Evolutionary conservation across 2,329 filamentous ascomycete genomes (phyloP).

Genomic region (Sarocladium brachiariae): DNA sequence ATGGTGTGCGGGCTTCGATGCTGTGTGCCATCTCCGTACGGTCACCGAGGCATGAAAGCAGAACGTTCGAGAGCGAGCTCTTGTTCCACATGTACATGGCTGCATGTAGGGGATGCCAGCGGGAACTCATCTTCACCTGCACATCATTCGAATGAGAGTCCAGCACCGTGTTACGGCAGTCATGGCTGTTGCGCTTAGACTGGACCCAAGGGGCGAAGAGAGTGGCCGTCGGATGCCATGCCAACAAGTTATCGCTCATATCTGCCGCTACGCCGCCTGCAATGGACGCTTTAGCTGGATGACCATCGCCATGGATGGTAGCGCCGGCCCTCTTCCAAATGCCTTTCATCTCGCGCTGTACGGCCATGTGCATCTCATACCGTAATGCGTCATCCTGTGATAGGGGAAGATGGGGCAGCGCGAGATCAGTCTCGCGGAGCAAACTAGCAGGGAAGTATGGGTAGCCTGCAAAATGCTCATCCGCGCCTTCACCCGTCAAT

Average conservation of each 20-base stretch:
- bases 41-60: conserved; percentile 26
- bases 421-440: conserved; percentile 39
- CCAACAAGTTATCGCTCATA: background rate
- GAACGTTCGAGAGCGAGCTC: conserved; percentile 18
- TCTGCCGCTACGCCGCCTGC: background rate
- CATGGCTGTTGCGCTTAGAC: background rate
- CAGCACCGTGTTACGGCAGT: conserved; percentile 2
- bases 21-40: conserved; percentile 30
- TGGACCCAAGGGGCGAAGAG: background rate
- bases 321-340: background rate
- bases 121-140: conserved; percentile 16
- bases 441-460: conserved; percentile 37
- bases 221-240: background rate
- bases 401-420: conserved; percentile 23
- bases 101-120: conserved; percentile 24
- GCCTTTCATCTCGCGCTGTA: background rate
- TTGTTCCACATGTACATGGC: conserved; percentile 21
- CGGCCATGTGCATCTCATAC: background rate
- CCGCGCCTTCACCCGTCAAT: conserved; percentile 44
- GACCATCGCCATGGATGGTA: no score
- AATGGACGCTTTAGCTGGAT: background rate
- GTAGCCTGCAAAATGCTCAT: conserved; percentile 50
- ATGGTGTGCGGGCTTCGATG: conserved; percentile 28
- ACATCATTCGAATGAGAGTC: conserved; percentile 13
- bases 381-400: conserved; percentile 6